Evolutionary conservation across 306 rosid genomes (phyloP), one percentile per base, ranked within the genome.

Genomic region (Urtica urens): DNA sequence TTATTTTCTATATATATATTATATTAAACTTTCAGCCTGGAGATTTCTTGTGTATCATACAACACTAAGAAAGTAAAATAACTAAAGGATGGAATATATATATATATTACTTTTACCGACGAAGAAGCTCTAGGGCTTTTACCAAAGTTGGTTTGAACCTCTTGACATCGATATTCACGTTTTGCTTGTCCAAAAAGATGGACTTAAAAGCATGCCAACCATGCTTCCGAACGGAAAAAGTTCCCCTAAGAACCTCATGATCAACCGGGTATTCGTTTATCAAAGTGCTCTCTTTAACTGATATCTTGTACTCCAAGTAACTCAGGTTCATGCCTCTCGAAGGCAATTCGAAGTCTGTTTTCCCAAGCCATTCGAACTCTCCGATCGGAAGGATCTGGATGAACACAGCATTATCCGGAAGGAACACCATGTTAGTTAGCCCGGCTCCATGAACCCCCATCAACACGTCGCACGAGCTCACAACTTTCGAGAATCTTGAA

Each of bases 371-470:
- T 4, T 87, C 83, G 6, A 68, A 58, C 6, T 79, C 78, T 38
- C 96, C 96, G 56, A 62, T 42, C 2, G 96, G 96, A 56, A 83
- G 76, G 14, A 87, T 55, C 62, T 88, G 94, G 48, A 88, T 76
- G 13, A 83, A 56, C 24, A 83, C 47, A 31, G 96, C 94, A 63
- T 78, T 80, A 45, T 73, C 67, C 0, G 96, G 96, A 28, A 88
- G 88, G 53, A 87, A 87, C 47, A 87, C 66, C 3, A 83, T 70
- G 86, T 87, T 87, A 0, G 96, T 73, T 23, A 87, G 82, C 28
- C 96, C 96, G 49, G 96, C 96, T 7, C 96, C 96, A 55, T 88
- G 93, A 64, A 88, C 86, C 49, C 96, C 96, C 93, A 88, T 44
- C 22, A 88, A 27, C 35, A 83, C 93, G 66, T 88, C 96, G 64